A percentile compares a stretch with the other conserved stretches of the same genome.
These are phyloP conservation scores for Candida schatavii DNA, from an alignment of 805 yeast species.

Conservation along the genomic window DNA sequence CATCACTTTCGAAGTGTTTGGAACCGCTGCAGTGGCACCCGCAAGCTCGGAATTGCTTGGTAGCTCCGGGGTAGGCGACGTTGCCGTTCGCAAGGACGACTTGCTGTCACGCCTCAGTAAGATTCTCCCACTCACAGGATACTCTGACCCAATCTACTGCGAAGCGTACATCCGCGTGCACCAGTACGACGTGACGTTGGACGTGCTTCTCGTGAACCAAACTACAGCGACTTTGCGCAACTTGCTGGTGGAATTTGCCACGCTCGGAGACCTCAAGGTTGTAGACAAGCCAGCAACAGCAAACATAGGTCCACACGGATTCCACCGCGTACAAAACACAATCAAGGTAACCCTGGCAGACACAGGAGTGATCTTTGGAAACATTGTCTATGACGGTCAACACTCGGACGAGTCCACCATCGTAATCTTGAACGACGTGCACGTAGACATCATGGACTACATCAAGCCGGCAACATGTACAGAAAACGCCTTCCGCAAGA, in stretches of 20 bases:
- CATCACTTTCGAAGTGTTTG: slow-evolving; percentile 75
- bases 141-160: slow-evolving; percentile 96
- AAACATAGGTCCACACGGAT: slow-evolving; percentile 96
- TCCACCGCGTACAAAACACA: slow-evolving; percentile 84
- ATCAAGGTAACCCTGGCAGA: slow-evolving; percentile 95
- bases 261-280: slow-evolving; percentile 92
- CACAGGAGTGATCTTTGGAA: slow-evolving; percentile 97
- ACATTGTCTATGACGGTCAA: slow-evolving; percentile 93
- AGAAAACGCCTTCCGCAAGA: slow-evolving; percentile 86
- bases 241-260: slow-evolving; percentile 90
- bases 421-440: slow-evolving; percentile 91
- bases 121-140: slow-evolving; percentile 94
- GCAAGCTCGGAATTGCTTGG: slow-evolving; percentile 29
- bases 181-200: slow-evolving; percentile 93
- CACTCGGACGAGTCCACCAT: slow-evolving; percentile 86
- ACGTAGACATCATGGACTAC: slow-evolving; percentile 95
- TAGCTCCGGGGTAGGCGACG: slow-evolving; percentile 41
- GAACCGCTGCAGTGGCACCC: slow-evolving; percentile 30
- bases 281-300: slow-evolving; percentile 87
- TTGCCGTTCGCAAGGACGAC: slow-evolving; percentile 51
- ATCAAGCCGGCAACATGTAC: slow-evolving; percentile 91
- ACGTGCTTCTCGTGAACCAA: slow-evolving; percentile 91
- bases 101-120: slow-evolving; percentile 78
- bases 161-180: slow-evolving; percentile 96
- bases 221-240: slow-evolving; percentile 88